phyloP scores from a whole-genome alignment of 768 basidiomycete genomes.

The Leccinum variicolor region DNA sequence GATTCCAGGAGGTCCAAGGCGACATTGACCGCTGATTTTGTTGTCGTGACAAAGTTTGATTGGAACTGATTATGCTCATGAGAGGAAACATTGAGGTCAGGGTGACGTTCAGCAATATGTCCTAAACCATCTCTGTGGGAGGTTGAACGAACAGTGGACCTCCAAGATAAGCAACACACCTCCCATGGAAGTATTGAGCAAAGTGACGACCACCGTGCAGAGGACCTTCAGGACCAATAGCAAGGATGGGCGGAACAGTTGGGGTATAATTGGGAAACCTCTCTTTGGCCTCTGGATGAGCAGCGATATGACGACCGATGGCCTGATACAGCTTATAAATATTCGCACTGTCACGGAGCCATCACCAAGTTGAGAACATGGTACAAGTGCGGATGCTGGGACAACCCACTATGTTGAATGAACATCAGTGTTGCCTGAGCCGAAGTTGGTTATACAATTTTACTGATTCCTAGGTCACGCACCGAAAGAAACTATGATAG shows the following conservation, averaged over 20 bases:
- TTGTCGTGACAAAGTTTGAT: conserved; percentile 46
- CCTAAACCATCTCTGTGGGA: conserved; percentile 63
- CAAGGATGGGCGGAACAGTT: conserved; percentile 55
- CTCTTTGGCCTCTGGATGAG: conserved; percentile 47
- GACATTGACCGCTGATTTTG: conserved; percentile 50
- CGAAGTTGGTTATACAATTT: background rate
- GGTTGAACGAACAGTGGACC: background rate
- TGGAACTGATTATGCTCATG: conserved; percentile 22
- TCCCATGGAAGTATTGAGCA: conserved; percentile 85
- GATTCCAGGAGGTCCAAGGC: conserved; percentile 52
- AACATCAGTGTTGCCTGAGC: conserved; percentile 67
- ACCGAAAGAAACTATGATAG: conserved; percentile 77
- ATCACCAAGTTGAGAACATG: background rate
- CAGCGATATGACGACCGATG: conserved; percentile 54
- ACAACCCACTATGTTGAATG: conserved; percentile 53
- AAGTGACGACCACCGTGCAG: conserved; percentile 68
- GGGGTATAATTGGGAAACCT: conserved; percentile 65
- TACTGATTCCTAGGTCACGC: conserved; percentile 16
- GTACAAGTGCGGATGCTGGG: background rate
- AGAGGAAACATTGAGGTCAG: conserved; percentile 48
- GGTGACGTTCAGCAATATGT: conserved; percentile 57
- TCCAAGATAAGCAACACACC: conserved; percentile 35
- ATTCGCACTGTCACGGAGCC: conserved; percentile 53
- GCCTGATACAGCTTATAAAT: conserved; percentile 73
- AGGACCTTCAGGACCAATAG: conserved; percentile 60